These are phyloP conservation scores for Carex myosuroides DNA, from an alignment of 176 grass and related monocot genomes.

Conservation along the genomic window DNA sequence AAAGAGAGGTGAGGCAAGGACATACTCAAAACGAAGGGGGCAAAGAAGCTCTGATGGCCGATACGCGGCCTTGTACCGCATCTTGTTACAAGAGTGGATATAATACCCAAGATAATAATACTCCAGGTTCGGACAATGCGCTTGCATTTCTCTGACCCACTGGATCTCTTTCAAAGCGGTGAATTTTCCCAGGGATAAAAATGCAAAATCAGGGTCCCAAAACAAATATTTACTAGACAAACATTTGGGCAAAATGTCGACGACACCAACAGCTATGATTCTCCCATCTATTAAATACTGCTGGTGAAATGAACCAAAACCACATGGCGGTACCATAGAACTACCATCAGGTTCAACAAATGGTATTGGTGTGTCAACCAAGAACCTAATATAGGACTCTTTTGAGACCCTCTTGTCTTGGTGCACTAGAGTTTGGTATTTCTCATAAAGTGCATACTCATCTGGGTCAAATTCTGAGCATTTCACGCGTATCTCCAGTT, in stretches of 20 bases:
- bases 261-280: conserved; percentile 93
- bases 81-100: conserved; percentile 94
- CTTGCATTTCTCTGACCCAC: conserved; percentile 68
- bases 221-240: conserved; percentile 98
- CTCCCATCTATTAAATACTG: conserved; percentile 93
- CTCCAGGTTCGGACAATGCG: conserved; percentile 57
- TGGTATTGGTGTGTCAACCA: conserved; percentile 75
- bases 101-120: conserved; percentile 98
- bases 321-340: conserved; percentile 53
- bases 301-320: conserved; percentile 96
- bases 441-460: conserved; percentile 74
- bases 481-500: conserved; percentile 58
- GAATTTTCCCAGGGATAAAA: conserved; percentile 92
- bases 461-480: conserved; percentile 81
- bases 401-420: conserved; percentile 69
- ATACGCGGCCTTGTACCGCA: conserved; percentile 97
- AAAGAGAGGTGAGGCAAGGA: neutral
- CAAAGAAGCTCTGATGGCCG: conserved; percentile 93
- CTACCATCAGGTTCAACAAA: conserved; percentile 55
- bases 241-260: conserved; percentile 90
- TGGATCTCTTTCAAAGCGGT: conserved; percentile 81
- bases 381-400: conserved; percentile 71
- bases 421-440: conserved; percentile 83
- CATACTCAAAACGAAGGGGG: conserved; percentile 80
- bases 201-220: conserved; percentile 96